phyloP scores from a whole-genome alignment of 257 asterid species.

The Jasminum sambac region DNA sequence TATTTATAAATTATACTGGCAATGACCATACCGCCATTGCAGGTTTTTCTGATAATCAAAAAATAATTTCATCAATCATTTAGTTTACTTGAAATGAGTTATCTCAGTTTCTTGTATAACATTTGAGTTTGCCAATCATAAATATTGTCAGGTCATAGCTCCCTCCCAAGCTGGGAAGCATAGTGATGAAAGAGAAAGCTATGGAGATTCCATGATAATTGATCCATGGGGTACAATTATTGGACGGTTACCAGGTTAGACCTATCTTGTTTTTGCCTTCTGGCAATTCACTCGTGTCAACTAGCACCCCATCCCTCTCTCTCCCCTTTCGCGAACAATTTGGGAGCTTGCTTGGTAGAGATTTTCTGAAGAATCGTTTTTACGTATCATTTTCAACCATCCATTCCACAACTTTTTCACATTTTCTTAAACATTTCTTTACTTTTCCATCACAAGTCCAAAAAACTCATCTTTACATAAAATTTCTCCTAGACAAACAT shows the following conservation, averaged over 20 bases:
- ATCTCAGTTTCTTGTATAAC: background rate
- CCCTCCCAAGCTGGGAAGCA: conserved; percentile 95
- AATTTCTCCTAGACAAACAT: too few species aligned
- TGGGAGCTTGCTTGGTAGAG: too few species aligned
- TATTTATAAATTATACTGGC: background rate
- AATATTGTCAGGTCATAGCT: conserved; percentile 61
- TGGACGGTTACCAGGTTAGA: conserved; percentile 59
- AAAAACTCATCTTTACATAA: too few species aligned
- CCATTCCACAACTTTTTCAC: too few species aligned
- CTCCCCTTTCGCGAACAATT: background rate
- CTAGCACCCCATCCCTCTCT: background rate
- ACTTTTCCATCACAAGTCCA: too few species aligned
- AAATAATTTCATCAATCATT: background rate
- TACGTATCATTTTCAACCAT: too few species aligned
- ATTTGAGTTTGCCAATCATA: background rate
- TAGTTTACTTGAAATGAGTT: background rate
- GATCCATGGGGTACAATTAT: conserved; percentile 94
- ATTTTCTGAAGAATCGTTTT: too few species aligned
- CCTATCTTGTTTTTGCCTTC: background rate
- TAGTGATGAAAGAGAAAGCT: conserved; percentile 76
- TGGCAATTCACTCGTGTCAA: background rate
- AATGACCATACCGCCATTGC: background rate
- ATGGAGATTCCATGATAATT: conserved; percentile 77
- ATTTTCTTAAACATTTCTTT: too few species aligned
- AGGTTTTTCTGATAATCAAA: background rate